Evolutionary conservation across 108 stramenopile species (phyloP).

Genomic region (Chaetoceros muelleri): DNA sequence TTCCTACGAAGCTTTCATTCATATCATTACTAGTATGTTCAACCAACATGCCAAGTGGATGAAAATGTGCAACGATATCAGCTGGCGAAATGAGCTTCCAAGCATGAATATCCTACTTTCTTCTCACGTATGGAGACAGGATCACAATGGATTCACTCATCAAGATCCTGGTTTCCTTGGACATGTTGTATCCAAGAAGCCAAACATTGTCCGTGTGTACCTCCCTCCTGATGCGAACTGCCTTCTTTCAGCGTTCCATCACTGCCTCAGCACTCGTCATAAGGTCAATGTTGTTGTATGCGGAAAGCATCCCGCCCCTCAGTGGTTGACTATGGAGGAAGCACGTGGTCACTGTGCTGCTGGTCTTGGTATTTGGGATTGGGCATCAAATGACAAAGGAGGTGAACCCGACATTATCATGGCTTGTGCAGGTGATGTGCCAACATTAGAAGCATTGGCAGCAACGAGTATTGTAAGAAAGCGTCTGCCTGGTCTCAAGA

Average conservation of each 20-base stretch:
- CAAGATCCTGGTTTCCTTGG: constrained; percentile 18
- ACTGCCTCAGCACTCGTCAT: constrained; percentile 8
- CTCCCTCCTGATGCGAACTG: constrained; percentile 20
- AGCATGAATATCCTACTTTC: constrained; percentile 12
- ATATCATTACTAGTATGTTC: constrained; percentile 15
- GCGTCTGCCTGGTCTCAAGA: constrained; percentile 12
- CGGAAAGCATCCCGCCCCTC: constrained; percentile 16
- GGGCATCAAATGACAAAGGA: constrained; percentile 15
- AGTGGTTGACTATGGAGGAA: constrained; percentile 17
- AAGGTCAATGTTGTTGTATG: constrained; percentile 14
- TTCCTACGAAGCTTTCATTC: constrained; percentile 20
- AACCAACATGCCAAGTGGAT: constrained; percentile 19
- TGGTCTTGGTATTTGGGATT: constrained; percentile 15
- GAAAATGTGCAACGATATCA: constrained; percentile 15
- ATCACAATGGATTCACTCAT: constrained; percentile 19
- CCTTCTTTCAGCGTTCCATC: constrained; percentile 14
- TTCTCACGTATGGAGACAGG: constrained; percentile 14
- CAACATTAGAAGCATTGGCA: constrained; percentile 16
- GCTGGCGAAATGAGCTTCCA: constrained; percentile 10
- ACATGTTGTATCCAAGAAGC: constrained; percentile 14
- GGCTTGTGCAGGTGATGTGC: constrained; percentile 20
- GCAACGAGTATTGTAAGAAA: constrained; percentile 12
- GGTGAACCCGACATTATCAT: constrained; percentile 15
- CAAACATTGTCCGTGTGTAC: constrained; percentile 15
- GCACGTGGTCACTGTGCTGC: constrained; percentile 10